Evolutionary conservation across 495 filamentous ascomycete genomes (phyloP).

Genomic region (Articulospora tetracladia): DNA sequence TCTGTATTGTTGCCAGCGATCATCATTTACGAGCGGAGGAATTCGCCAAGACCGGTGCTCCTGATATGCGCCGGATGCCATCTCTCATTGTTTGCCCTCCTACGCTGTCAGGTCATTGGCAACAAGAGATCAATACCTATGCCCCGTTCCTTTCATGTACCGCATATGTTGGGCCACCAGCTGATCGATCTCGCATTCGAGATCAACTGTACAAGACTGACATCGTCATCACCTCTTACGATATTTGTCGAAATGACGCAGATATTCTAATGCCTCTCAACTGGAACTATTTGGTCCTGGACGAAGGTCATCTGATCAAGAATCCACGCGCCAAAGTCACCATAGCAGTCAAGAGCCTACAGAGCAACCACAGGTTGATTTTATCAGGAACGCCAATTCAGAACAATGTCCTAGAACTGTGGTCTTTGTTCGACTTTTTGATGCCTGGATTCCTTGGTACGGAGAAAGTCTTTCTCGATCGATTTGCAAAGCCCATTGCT

Average conservation of each 20-base stretch:
- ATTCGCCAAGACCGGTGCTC: constrained; percentile 70
- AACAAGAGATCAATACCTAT: constrained; percentile 92
- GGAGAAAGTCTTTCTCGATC: constrained; percentile 95
- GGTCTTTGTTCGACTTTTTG: constrained; percentile 97
- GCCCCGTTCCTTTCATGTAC: constrained; percentile 88
- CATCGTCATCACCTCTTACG: constrained; percentile 95
- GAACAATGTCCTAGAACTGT: constrained; percentile 97
- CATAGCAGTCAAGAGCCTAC: constrained; percentile 79
- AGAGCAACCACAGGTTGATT: constrained; percentile 91
- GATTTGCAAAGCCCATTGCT: constrained; percentile 96
- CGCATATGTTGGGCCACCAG: constrained; percentile 84
- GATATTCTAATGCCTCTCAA: constrained; percentile 76
- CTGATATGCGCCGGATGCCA: constrained; percentile 75
- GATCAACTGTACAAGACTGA: constrained; percentile 69
- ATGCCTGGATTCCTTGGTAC: constrained; percentile 99
- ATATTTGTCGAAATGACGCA: constrained; percentile 91
- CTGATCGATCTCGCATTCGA: constrained; percentile 67
- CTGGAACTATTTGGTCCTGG: constrained; percentile 97
- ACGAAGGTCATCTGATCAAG: constrained; percentile 98
- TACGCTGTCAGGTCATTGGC: constrained; percentile 97
- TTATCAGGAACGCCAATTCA: constrained; percentile 97
- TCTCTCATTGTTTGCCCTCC: constrained; percentile 95
- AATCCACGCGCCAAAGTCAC: constrained; percentile 94
- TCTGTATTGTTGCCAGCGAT: constrained; percentile 97
- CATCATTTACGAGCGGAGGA: constrained; percentile 92